Conservation (phyloP, 768 basidiomycete species). For the Lactarius akahatsu region DNA sequence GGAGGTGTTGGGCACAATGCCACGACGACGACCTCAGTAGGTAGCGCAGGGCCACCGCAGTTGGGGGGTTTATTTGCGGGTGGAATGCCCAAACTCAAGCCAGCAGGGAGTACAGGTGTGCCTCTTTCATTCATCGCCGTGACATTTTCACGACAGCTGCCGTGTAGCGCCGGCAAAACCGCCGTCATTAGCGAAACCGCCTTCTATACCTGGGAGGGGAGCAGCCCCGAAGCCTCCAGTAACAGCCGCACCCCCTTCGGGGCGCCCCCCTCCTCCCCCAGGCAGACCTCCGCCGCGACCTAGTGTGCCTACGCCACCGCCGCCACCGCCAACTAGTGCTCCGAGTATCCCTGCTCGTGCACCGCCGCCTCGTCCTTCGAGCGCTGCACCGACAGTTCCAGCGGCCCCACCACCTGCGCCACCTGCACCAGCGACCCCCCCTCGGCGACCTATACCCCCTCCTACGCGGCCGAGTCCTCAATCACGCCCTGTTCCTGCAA, state of each 20-base stretch:
- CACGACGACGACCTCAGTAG: constrained; percentile 31
- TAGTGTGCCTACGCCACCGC: constrained; percentile 24
- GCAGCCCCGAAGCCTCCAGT: constrained; percentile 34
- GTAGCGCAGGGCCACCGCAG: constrained; percentile 65
- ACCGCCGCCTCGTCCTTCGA: constrained; percentile 38
- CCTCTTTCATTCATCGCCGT: neutral
- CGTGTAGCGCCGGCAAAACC: constrained; percentile 30
- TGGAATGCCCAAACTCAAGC: constrained; percentile 87
- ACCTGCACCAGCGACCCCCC: constrained; percentile 39
- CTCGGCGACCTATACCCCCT: constrained; percentile 39
- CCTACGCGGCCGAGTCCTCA: constrained; percentile 36
- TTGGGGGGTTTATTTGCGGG: constrained; percentile 85
- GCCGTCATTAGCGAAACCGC: constrained; percentile 26
- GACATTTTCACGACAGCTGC: neutral
- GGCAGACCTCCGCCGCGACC: constrained; percentile 30
- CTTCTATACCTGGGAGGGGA: constrained; percentile 39
- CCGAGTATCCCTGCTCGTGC: constrained; percentile 28
- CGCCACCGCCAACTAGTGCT: constrained; percentile 27
- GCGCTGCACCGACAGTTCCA: constrained; percentile 37
- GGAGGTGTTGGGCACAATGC: constrained; percentile 41
- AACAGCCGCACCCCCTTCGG: constrained; percentile 31
- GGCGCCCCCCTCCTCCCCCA: constrained; percentile 34
- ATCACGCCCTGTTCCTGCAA: constrained; percentile 31
- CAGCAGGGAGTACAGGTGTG: constrained; percentile 50
- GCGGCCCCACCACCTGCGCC: constrained; percentile 28